phyloP scores from a whole-genome alignment of 2,329 filamentous ascomycete species.

The Blumeriella jaapii region DNA sequence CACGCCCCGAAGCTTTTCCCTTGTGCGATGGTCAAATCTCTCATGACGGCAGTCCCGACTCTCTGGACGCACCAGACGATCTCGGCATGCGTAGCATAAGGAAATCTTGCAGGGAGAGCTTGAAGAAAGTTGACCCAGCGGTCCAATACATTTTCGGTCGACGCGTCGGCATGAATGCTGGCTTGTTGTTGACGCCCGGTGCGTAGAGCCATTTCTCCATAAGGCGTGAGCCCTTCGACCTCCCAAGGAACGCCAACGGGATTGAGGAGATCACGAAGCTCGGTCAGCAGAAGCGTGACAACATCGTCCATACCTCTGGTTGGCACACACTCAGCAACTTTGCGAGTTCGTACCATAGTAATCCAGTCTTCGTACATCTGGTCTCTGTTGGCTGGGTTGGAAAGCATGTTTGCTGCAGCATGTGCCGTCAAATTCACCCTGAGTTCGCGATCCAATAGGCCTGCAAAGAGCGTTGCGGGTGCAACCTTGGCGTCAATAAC shows the following conservation, averaged over 20 bases:
- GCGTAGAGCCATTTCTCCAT: conserved; percentile 43
- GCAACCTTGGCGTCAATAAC: conserved; percentile 79
- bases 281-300: conserved; percentile 48
- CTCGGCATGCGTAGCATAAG: conserved; percentile 59
- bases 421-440: conserved; percentile 90
- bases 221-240: conserved; percentile 47
- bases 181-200: conserved; percentile 33
- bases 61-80: conserved; percentile 68
- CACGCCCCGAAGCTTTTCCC: conserved; percentile 78
- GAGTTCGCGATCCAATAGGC: conserved; percentile 73
- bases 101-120: conserved; percentile 58
- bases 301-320: conserved; percentile 55
- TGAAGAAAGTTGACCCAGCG: conserved; percentile 65
- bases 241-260: conserved; percentile 57
- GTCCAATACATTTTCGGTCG: conserved; percentile 59
- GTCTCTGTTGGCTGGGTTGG: conserved; percentile 77
- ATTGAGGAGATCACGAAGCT: conserved; percentile 60
- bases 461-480: conserved; percentile 80
- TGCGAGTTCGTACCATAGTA: conserved; percentile 49
- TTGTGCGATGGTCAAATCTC: conserved; percentile 69
- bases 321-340: conserved; percentile 52
- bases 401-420: conserved; percentile 84
- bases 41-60: conserved; percentile 64
- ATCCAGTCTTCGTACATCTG: conserved; percentile 95
- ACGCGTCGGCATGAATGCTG: conserved; percentile 30